A percentile compares a stretch with the other conserved stretches of the same genome.
phyloP scores from a whole-genome alignment of 2,329 filamentous ascomycete species.

The Blastomyces emzantsi region DNA sequence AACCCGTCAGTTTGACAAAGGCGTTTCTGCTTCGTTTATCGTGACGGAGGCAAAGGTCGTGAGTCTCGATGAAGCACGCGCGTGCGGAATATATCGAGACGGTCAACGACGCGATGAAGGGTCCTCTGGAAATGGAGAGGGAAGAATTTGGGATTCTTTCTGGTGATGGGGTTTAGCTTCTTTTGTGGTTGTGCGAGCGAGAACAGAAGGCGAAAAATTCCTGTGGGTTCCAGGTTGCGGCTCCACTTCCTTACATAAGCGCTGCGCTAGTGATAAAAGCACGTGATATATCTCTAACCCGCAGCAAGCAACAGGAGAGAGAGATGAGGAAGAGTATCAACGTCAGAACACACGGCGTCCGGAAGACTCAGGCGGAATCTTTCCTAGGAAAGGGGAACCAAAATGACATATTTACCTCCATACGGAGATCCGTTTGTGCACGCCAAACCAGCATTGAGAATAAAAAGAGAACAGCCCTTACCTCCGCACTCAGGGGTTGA shows the following conservation, averaged over 20 bases:
- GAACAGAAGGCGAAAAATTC: conserved; percentile 18
- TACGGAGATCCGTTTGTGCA: not conserved
- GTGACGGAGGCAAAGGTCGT: not conserved
- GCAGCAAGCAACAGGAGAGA: not conserved
- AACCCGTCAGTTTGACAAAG: conserved; percentile 2
- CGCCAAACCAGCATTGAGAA: not conserved
- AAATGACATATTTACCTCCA: not conserved
- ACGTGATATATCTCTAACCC: not conserved
- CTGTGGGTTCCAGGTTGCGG: conserved; percentile 13
- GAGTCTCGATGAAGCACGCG: conserved; percentile 9
- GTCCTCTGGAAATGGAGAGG: not conserved
- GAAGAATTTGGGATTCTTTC: conserved; percentile 6
- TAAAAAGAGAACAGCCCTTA: not conserved
- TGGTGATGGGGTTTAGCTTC: conserved; percentile 6
- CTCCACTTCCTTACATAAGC: conserved; percentile 6
- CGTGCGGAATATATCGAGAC: conserved; percentile 8
- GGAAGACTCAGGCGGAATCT: not conserved
- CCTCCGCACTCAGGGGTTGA: not conserved
- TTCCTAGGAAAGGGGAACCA: not conserved
- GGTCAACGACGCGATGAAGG: conserved; percentile 4
- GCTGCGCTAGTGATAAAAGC: not conserved
- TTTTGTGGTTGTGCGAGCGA: conserved; percentile 15
- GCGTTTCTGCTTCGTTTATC: not conserved
- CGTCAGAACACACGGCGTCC: not conserved
- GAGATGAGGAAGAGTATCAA: not conserved